A percentile compares a stretch with the other conserved stretches of the same genome.
These are phyloP conservation scores for Fragaria nilgerrensis DNA, from an alignment of 306 rosid species.

Conservation along the genomic window DNA sequence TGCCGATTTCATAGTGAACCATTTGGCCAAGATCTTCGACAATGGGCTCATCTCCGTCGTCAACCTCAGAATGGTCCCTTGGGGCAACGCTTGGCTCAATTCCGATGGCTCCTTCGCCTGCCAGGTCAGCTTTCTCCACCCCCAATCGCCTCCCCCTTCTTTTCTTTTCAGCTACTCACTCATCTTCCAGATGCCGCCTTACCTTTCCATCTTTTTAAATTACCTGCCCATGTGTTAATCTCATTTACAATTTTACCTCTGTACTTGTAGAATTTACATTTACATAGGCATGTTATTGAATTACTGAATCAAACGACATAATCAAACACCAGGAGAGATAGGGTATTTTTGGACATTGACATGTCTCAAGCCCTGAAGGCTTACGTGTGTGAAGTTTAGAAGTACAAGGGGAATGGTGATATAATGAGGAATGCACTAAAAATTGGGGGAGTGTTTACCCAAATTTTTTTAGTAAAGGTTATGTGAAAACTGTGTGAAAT, in stretches of 20 bases:
- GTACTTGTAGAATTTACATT: not conserved
- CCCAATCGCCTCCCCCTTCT: not conserved
- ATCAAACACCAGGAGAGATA: too few species aligned
- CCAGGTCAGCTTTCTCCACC: constrained; percentile 42
- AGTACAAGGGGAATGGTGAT: too few species aligned
- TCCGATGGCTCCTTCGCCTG: constrained; percentile 53
- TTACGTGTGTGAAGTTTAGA: too few species aligned
- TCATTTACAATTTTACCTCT: not conserved
- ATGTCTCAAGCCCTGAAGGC: too few species aligned
- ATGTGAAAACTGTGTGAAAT: not conserved
- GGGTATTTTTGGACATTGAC: too few species aligned
- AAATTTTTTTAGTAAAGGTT: not conserved
- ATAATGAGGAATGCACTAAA: too few species aligned
- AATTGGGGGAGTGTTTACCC: not conserved
- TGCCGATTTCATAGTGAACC: constrained; percentile 76
- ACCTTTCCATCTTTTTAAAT: not conserved
- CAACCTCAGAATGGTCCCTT: constrained; percentile 74
- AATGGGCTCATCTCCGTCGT: constrained; percentile 65
- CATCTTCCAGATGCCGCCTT: not conserved
- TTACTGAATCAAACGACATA: too few species aligned
- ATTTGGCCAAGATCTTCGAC: constrained; percentile 59
- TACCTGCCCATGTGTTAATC: not conserved
- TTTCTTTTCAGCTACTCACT: not conserved
- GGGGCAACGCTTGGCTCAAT: constrained; percentile 79
- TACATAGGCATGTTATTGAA: not conserved